Base-by-base conservation (phyloP, 108 stramenopile genomes). In the Pseudonitzschia delicatissima region DNA sequence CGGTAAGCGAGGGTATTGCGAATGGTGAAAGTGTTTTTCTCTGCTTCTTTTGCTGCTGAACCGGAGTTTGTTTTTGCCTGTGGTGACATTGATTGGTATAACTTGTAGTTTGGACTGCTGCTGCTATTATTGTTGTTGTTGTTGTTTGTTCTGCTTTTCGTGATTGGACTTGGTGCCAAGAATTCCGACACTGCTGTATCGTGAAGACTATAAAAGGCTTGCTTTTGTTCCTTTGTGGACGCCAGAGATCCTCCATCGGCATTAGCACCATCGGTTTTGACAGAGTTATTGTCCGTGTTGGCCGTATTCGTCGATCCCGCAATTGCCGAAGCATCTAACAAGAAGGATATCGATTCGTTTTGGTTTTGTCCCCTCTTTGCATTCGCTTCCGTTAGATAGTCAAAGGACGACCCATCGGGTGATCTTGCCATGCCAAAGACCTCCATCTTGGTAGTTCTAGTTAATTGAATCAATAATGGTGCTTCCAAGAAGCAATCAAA, bases 391-490 rank as follows among this genome's bases (percentile, higher is more conserved):
- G 25, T 20, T 26, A 53, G 13, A 26, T 53, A 53, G 13, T 53
- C 51, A 26, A 53, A 53, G 1, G 51, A 53, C 7, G 8, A 27
- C 11, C 12, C n/a, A 0, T 53, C 29, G 26, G 23, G 25, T 20
- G 23, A 4, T 45, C 45, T 23, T 4, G 29, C 51, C 26, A 53
- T 53, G 12, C 51, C 51, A 53, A 53, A 53, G 26, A 53, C 51
- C 27, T 53, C 51, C 51, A 53, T 53, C 13, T 23, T 20, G 21
- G 15, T 17, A 20, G 48, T 39, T 45, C 18, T 39, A 6, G 37
- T 39, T 39, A 6, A 6, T 39, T 39, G 8, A 39, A 39, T 39
- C 37, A 39, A 39, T 39, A 11, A 11, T 39, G 37, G n/a, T n/a
- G n/a, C n/a, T n/a, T n/a, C n/a, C n/a, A n/a, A n/a, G n/a, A n/a